phyloP scores from a whole-genome alignment of 1,284 basidiomycete species.

The Fomes fomentarius region DNA sequence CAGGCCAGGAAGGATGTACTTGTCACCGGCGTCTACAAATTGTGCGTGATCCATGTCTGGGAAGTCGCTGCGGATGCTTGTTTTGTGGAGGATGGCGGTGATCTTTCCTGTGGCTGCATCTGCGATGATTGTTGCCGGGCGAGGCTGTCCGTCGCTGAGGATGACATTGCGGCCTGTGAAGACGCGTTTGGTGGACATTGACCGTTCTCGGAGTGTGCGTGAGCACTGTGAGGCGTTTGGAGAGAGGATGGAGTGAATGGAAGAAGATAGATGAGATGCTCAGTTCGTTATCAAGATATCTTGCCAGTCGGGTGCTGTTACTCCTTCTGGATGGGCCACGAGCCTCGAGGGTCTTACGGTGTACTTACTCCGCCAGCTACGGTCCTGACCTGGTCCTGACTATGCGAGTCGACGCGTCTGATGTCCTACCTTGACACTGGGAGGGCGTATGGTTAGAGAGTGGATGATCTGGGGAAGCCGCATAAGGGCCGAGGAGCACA shows the following conservation, averaged over 20 bases:
- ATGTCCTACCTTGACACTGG: too few relatives aligned
- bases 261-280: too few relatives aligned
- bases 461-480: too few relatives aligned
- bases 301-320: too few relatives aligned
- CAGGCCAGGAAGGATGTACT: slow-evolving; percentile 79
- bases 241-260: too few relatives aligned
- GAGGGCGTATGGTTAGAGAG: too few relatives aligned
- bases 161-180: slow-evolving; percentile 61
- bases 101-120: slow-evolving; percentile 71
- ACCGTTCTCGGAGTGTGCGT: background rate
- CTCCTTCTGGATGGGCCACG: too few relatives aligned
- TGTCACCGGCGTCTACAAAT: slow-evolving; percentile 67
- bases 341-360: too few relatives aligned
- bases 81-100: slow-evolving; percentile 47
- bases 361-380: too few relatives aligned
- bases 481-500: slow-evolving; percentile 15
- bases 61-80: slow-evolving; percentile 39
- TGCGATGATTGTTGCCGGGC: slow-evolving; percentile 75
- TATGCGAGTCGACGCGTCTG: too few relatives aligned
- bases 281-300: slow-evolving; percentile 14
- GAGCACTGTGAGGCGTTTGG: background rate
- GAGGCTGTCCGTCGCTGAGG: slow-evolving; percentile 50
- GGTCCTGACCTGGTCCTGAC: too few relatives aligned
- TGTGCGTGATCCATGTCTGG: slow-evolving; percentile 39
- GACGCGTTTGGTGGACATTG: slow-evolving; percentile 28